Percentiles rank a stretch among this genome's conserved stretches.
Conservation (phyloP, 257 asterid species). For the Solanum raphanifolium region DNA sequence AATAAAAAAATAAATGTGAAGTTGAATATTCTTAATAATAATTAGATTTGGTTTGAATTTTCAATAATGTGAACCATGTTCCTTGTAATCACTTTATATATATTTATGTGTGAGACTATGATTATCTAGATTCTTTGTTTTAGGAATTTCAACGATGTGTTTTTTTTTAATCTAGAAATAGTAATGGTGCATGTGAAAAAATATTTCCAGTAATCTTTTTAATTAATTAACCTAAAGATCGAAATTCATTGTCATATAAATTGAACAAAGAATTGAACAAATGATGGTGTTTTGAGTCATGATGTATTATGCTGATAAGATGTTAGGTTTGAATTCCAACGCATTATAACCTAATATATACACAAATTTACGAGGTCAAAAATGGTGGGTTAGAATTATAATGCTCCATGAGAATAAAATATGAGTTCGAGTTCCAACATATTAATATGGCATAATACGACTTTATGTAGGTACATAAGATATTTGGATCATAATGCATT, state of each 20-base stretch:
- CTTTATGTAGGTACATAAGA: neutral
- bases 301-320: too few relatives aligned
- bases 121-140: neutral
- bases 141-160: neutral
- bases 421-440: neutral
- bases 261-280: too few relatives aligned
- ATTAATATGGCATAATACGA: neutral
- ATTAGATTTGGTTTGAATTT: neutral
- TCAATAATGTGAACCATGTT: conserved; percentile 4
- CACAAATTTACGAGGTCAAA: neutral
- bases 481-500: neutral
- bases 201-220: neutral
- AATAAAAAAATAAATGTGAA: neutral
- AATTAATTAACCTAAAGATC: neutral
- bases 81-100: neutral
- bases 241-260: too few relatives aligned
- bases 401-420: neutral
- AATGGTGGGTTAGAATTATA: neutral
- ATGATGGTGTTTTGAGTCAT: too few relatives aligned
- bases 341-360: too few relatives aligned
- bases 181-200: neutral
- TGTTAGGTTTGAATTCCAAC: too few relatives aligned
- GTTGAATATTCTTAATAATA: neutral
- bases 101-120: neutral
- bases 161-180: neutral